Evolutionary conservation across 2,329 filamentous ascomycete genomes (phyloP).

Genomic region (Aspergillus awamori): DNA sequence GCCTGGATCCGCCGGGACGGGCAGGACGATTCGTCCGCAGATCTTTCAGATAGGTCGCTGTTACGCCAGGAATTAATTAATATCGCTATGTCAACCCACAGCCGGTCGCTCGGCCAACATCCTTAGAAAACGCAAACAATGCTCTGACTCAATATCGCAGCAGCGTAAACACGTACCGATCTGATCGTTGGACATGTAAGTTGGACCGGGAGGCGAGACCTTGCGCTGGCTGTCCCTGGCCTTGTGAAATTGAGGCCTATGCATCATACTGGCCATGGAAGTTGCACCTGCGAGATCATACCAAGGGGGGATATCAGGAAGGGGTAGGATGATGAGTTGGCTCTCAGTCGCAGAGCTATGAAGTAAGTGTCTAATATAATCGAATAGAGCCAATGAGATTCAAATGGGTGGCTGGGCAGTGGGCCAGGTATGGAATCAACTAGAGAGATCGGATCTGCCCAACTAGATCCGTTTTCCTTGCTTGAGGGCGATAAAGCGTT

Average conservation of each 20-base stretch:
- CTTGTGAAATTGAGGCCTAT: conserved; percentile 34
- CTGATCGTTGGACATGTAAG: conserved; percentile 51
- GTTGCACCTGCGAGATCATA: conserved; percentile 13
- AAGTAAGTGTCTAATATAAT: conserved; percentile 21
- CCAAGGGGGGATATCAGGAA: conserved; percentile 7
- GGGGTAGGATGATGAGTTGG: conserved; percentile 18
- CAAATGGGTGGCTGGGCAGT: conserved; percentile 21
- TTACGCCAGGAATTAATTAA: conserved; percentile 13
- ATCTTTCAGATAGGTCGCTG: conserved; percentile 63
- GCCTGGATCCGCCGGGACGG: conserved; percentile 63
- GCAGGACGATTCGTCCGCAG: conserved; percentile 60
- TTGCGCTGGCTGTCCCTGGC: conserved; percentile 44
- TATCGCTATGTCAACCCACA: conserved; percentile 7
- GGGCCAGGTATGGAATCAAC: conserved; percentile 18
- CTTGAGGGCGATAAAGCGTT: background rate
- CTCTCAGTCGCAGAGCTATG: conserved; percentile 14
- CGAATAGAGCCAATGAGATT: conserved; percentile 18
- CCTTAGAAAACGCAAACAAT: conserved; percentile 22
- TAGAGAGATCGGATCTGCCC: conserved; percentile 18
- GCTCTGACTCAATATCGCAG: conserved; percentile 18
- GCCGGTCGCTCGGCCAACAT: conserved; percentile 24
- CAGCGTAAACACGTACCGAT: conserved; percentile 46
- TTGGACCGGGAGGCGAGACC: conserved; percentile 50
- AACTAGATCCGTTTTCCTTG: conserved; percentile 15
- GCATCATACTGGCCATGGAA: conserved; percentile 38